phyloP scores from a whole-genome alignment of 768 basidiomycete species.

The Podaxis rugospora region DNA sequence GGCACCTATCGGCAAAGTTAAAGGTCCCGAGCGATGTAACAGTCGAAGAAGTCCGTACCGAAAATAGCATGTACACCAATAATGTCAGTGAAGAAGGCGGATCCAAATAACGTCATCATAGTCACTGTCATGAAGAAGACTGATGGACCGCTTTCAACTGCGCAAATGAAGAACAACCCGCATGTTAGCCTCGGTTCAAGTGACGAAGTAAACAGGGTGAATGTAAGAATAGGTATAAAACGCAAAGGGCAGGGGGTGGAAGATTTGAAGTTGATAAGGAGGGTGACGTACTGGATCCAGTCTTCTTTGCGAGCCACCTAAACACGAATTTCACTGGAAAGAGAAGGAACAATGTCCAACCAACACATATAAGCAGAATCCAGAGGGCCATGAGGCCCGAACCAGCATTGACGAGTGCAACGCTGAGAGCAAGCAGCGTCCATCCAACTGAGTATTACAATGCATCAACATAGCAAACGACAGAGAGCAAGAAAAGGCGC shows the following conservation, averaged over 20 bases:
- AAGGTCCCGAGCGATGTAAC: not conserved
- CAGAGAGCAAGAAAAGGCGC: slow-evolving; percentile 13
- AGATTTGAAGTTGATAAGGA: slow-evolving; percentile 4
- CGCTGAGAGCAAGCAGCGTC: slow-evolving; percentile 83
- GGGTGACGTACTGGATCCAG: slow-evolving; percentile 56
- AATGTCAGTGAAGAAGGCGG: slow-evolving; percentile 89
- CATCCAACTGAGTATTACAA: slow-evolving; percentile 53
- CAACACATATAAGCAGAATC: slow-evolving; percentile 76
- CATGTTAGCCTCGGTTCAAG: not conserved
- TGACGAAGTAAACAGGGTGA: not conserved
- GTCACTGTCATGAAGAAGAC: slow-evolving; percentile 87
- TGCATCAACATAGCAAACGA: not conserved
- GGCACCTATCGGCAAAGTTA: slow-evolving; percentile 41
- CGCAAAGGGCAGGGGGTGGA: not conserved
- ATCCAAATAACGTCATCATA: slow-evolving; percentile 77
- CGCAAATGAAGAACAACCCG: not conserved
- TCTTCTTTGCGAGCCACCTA: slow-evolving; percentile 67
- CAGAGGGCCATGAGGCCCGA: slow-evolving; percentile 82
- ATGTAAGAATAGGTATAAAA: not conserved
- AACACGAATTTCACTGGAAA: slow-evolving; percentile 61
- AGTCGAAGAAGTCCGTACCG: slow-evolving; percentile 36
- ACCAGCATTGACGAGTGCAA: slow-evolving; percentile 88
- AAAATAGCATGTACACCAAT: slow-evolving; percentile 94
- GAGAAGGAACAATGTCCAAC: slow-evolving; percentile 74
- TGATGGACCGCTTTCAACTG: slow-evolving; percentile 73